Base-by-base conservation (phyloP, 257 asterid genomes). In the Lithospermum erythrorhizon region DNA sequence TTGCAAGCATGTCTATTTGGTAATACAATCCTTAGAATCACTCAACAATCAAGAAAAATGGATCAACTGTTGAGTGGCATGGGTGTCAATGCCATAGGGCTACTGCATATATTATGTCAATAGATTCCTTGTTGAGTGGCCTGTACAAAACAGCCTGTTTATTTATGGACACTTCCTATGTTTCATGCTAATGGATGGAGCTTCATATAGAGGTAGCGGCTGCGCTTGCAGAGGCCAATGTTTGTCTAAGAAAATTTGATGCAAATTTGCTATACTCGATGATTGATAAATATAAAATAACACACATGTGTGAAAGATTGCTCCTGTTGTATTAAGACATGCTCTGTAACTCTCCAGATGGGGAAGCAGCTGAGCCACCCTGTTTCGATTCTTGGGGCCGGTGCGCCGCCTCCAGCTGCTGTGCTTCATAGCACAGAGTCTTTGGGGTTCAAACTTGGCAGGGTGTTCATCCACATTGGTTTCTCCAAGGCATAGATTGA, bases 391-490 rank as follows among this genome's bases (percentile, higher is more conserved):
- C 27, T 4, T 24, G 27, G 2, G 2, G 27, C 27, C 27, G 27
- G 27, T 24, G 27, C 27, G 3, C 27, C 27, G 27, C 27, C 27
- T 4, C 27, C 27, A 24, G 27, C 27, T n/a, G n/a, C n/a, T n/a
- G n/a, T n/a, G n/a, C n/a, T n/a, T n/a, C n/a, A n/a, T n/a, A n/a
- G n/a, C n/a, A n/a, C n/a, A n/a, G n/a, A n/a, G n/a, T n/a, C n/a
- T n/a, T n/a, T n/a, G n/a, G n/a, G n/a, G n/a, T n/a, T n/a, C n/a
- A n/a, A n/a, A n/a, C n/a, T 93, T 89, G 98, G 98, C 95, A 59
- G 97, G 96, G 69, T 90, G 87, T 78, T 80, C 96, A 65, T 89
- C 97, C 51, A 73, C 96, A 82, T 78, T 91, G 81, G n/a, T n/a
- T 61, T 91, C 98, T 13, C 95, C n/a, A 21, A 79, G 90, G 83